Base-by-base conservation (phyloP, 371 early-diverging fungal species). In the Smittium culicis region DNA sequence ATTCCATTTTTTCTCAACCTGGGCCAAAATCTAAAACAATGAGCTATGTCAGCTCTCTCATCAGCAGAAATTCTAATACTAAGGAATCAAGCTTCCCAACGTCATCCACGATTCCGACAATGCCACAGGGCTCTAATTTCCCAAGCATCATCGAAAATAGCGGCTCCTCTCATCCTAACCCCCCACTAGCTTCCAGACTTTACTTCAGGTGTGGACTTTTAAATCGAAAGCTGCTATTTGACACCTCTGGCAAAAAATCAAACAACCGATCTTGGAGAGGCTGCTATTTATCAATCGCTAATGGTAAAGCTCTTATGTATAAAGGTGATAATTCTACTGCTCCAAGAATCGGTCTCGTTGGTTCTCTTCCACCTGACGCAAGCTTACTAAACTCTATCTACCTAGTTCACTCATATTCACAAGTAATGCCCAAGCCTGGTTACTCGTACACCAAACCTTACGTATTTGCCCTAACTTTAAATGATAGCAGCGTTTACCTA, bases 251-350 rank as follows among this genome's bases (percentile, higher is more conserved):
- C 65, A 84, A 85, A 66, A 89, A 89, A 73, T 90, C 94, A 8
- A 83, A 83, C 56, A 81, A 88, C 71, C 86, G 94, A 20, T 82
- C 83, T n/a, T 95, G 96, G 96, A 86, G 84, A 67, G 83, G 90
- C 32, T 85, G 90, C 69, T 79, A 87, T 27, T 79, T 89, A 27
- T 80, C 89, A 0, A 80, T 86, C 1, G 85, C 83, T 34, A 83
- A 86, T 34, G 91, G 90, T 1, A 86, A 88, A 54, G 77, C 93
- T 8, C 81, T 81, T 35, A 85, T 92, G 89, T 89, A 84, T 76
- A 83, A 84, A 67, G 75, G 87, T 59, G 90, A 89, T 29, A 71
- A 73, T 31, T 71, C 66, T 25, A 66, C 72, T 27, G 45, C 58
- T 14, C 63, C 63, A 5, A 27, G 33, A 5, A 31, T 35, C 14